These are phyloP conservation scores for Cenchrus fungigraminus DNA, from an alignment of 176 grass and related monocot genomes.

Conservation along the genomic window DNA sequence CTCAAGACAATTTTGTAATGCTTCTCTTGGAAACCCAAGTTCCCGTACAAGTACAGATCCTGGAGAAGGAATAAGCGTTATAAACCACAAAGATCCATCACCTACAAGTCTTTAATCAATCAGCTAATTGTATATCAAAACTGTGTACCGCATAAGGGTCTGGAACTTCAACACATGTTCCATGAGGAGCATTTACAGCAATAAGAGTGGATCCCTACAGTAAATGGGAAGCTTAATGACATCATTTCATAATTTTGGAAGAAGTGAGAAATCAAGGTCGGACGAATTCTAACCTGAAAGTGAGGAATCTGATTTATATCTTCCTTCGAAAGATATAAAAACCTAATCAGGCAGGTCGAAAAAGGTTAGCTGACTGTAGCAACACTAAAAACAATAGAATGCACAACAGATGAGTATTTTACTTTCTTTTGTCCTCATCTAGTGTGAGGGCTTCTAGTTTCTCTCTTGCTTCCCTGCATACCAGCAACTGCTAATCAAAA, in stretches of 20 bases:
- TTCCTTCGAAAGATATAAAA: slow-evolving; percentile 67
- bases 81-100: slow-evolving; percentile 26
- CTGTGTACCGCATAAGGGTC: slow-evolving; percentile 71
- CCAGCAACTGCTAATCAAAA: slow-evolving; percentile 39
- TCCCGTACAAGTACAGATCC: slow-evolving; percentile 56
- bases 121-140: slow-evolving; percentile 21
- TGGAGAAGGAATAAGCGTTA: slow-evolving; percentile 37
- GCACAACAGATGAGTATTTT: slow-evolving; percentile 23
- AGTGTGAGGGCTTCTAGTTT: slow-evolving; percentile 62
- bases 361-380: slow-evolving; percentile 25
- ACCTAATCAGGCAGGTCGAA: slow-evolving; percentile 53
- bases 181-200: slow-evolving; percentile 89
- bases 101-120: slow-evolving; percentile 4
- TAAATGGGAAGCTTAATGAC: slow-evolving; percentile 37
- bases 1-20: slow-evolving; percentile 78
- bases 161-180: slow-evolving; percentile 86
- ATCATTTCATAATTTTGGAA: slow-evolving; percentile 33
- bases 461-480: slow-evolving; percentile 73
- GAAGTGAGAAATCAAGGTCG: slow-evolving; percentile 21
- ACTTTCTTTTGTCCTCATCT: slow-evolving; percentile 73
- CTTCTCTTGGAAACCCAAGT: slow-evolving; percentile 58
- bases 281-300: slow-evolving; percentile 65
- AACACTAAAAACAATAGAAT: slow-evolving; percentile 24
- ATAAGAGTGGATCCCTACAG: slow-evolving; percentile 71
- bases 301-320: slow-evolving; percentile 70